A percentile compares a stretch with the other conserved stretches of the same genome.
These are phyloP conservation scores for Penicillium lividum DNA, from an alignment of 495 filamentous ascomycete species.

Conservation along the genomic window DNA sequence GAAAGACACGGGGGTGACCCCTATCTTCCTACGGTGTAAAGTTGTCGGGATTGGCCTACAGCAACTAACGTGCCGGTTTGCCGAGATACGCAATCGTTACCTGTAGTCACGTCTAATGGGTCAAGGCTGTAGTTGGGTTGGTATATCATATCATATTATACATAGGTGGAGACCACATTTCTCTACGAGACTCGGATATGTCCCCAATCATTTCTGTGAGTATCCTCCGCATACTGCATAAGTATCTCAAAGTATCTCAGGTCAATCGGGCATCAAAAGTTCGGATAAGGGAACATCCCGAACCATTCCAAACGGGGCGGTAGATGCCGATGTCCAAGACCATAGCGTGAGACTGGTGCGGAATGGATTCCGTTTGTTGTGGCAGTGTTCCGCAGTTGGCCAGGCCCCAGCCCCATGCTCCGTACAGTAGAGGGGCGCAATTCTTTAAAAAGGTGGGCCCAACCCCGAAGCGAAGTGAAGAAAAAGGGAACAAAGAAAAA, in stretches of 20 bases:
- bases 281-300: not conserved
- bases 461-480: not conserved
- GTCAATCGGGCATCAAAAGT: not conserved
- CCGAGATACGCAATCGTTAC: slow-evolving; percentile 8
- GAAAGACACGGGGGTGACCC: not conserved
- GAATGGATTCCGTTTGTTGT: too few relatives aligned
- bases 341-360: too few relatives aligned
- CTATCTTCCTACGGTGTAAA: not conserved
- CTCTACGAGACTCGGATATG: not conserved
- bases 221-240: too few relatives aligned
- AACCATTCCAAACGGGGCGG: not conserved
- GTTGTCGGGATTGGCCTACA: not conserved
- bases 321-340: not conserved
- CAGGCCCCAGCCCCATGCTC: too few relatives aligned
- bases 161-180: not conserved
- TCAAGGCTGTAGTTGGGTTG: not conserved
- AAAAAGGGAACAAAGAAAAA: not conserved
- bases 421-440: not conserved
- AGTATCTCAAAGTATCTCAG: too few relatives aligned
- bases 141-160: not conserved
- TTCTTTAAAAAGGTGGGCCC: slow-evolving; percentile 2
- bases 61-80: slow-evolving; percentile 3
- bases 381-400: too few relatives aligned
- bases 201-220: not conserved
- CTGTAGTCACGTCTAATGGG: slow-evolving; percentile 3